Base-by-base conservation (phyloP, 495 filamentous ascomycete genomes). In the Neurospora sp. region DNA sequence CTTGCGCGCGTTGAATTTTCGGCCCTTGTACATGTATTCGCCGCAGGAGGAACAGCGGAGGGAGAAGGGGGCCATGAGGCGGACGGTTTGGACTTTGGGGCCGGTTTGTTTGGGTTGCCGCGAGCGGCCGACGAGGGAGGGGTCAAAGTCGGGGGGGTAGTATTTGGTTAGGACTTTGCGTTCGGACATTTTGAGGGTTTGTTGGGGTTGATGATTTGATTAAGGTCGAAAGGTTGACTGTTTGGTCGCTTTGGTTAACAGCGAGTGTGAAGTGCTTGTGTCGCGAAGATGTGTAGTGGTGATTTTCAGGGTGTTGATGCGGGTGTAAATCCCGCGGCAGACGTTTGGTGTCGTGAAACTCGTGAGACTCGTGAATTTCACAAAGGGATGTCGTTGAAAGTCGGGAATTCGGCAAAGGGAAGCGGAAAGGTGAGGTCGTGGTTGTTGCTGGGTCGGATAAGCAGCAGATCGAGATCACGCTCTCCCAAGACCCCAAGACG, bases 121-220 rank as follows among this genome's bases (percentile, higher is more conserved):
- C 21, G 89, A 87, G 5, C 89, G 89, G 21, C 93, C 91, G 71
- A 88, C 85, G 84, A 91, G 91, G 37, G 89, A 91, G 21, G 96
- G 96, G 84, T 99, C 96, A 83, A 98, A 99, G 82, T 99, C 96
- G 34, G 96, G 94, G 42, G 96, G 96, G 81, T 96, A 98, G 87
- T 96, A 93, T 80, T 93, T 92, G 15, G 76, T 78, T 62, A 94
- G 86, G 75, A 97, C 93, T 86, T 97, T 96, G 79, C 94, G 92
- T 86, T 97, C 94, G 81, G 94, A 96, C 94, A 97, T 97, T 75
- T 76, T 86, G 83, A 74, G 39, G 80, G 72, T 7, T 15, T 13
- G 13, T 62, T 4, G 6, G 24, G 21, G 54, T 13, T 54, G 45
- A 24, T 62, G 54, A 34, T 62, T 66, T 19, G 15, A 66, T 66